Conservation (phyloP, 2,329 filamentous ascomycete genomes). For the Parastagonospora avenae region DNA sequence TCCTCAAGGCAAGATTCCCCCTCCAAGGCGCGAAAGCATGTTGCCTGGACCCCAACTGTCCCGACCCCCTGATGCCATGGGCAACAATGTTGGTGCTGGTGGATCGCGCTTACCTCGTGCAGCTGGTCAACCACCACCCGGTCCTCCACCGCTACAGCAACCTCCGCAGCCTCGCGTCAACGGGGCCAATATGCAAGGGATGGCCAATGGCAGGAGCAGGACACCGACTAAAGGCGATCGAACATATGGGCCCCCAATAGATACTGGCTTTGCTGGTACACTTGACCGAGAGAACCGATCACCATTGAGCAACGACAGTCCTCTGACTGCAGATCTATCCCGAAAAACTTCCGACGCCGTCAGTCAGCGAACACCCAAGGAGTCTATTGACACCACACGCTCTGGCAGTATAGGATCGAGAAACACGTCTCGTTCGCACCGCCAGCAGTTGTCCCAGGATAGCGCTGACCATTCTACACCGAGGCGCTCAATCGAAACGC, state of each 20-base stretch:
- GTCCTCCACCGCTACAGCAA: constrained; percentile 69
- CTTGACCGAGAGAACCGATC: constrained; percentile 55
- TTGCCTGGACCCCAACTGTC: constrained; percentile 34
- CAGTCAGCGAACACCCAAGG: constrained; percentile 37
- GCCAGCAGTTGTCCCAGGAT: constrained; percentile 69
- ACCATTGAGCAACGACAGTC: constrained; percentile 51
- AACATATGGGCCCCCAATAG: constrained; percentile 49
- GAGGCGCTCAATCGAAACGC: constrained; percentile 39
- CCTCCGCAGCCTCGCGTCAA: constrained; percentile 62
- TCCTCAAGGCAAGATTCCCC: constrained; percentile 41
- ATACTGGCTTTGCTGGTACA: constrained; percentile 48
- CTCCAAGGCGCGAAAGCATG: constrained; percentile 52
- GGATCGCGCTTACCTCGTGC: constrained; percentile 65
- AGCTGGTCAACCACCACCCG: constrained; percentile 64
- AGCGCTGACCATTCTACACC: constrained; percentile 41
- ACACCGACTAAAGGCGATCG: constrained; percentile 58
- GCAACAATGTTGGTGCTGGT: constrained; percentile 35
- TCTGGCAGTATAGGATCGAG: constrained; percentile 42
- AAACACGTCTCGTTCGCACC: constrained; percentile 50
- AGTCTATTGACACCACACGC: constrained; percentile 43
- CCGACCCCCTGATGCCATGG: constrained; percentile 44
- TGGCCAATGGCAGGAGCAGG: constrained; percentile 48
- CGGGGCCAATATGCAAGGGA: constrained; percentile 29
- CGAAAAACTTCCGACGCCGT: constrained; percentile 40
- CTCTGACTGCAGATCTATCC: constrained; percentile 28